phyloP scores from a whole-genome alignment of 768 basidiomycete species.

The Mycena sanguinolenta region DNA sequence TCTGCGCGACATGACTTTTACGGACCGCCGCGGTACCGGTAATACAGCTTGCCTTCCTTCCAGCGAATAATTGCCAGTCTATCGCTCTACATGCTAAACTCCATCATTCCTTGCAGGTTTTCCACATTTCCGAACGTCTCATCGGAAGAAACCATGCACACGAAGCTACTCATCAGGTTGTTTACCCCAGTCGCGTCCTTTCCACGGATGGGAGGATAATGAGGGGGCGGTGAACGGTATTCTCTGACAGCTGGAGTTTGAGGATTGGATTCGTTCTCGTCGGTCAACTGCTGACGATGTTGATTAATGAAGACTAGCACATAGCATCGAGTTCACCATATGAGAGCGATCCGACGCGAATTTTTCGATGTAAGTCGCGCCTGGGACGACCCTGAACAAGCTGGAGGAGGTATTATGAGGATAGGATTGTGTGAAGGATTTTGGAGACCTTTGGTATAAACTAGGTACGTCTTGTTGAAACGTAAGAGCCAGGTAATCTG shows the following conservation, averaged over 20 bases:
- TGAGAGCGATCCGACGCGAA: conserved; percentile 85
- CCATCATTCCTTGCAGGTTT: conserved; percentile 39
- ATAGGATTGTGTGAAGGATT: background rate
- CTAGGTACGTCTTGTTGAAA: conserved; percentile 54
- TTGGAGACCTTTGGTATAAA: conserved; percentile 59
- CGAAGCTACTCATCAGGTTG: conserved; percentile 73
- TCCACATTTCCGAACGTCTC: conserved; percentile 59
- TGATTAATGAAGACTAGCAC: background rate
- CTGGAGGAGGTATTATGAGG: conserved; percentile 49
- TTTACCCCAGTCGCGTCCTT: conserved; percentile 53
- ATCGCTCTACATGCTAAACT: background rate
- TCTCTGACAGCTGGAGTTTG: conserved; percentile 1
- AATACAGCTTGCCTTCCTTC: no score
- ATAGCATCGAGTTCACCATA: conserved; percentile 63
- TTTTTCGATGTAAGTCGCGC: conserved; percentile 61
- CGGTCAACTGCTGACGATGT: background rate
- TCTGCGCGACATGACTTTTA: no score
- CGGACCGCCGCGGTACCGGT: no score
- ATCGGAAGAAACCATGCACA: conserved; percentile 57
- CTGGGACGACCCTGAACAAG: conserved; percentile 72
- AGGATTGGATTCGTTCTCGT: background rate
- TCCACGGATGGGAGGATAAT: conserved; percentile 65
- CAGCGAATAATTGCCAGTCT: no score
- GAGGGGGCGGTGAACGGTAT: conserved; percentile 63
- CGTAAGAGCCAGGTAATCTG: conserved; percentile 60